Base-by-base conservation (phyloP, 257 asterid species). In the Nicotiana benthamiana region DNA sequence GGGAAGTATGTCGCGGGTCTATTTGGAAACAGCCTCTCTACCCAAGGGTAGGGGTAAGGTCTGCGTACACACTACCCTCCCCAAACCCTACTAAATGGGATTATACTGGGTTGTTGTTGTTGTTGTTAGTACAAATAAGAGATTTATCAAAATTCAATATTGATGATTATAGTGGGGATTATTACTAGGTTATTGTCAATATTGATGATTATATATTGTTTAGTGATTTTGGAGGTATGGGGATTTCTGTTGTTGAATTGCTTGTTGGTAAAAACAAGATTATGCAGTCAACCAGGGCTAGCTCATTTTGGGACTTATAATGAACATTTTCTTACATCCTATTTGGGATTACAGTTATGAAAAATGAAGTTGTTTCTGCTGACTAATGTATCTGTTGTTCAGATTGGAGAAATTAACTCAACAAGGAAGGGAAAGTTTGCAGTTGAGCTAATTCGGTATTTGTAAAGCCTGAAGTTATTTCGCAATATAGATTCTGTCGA, bases 351-450 rank as follows among this genome's bases (percentile, higher is more conserved):
- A 0, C 26, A 13, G 56, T 72, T 2, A 72, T 46, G 52, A 36
- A 60, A 46, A 48, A 46, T 15, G 24, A 15, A 11, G 22, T 11
- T 72, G 43, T 48, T 46, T 72, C 60, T 48, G 78, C 9, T 51
- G 2, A 48, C 26, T 72, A 27, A 63, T 48, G 43, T 13, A 34
- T 48, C 77, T 67, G n/a, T 57, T 28, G 4, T 70, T 81, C 90
- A 93, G 99, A 85, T 95, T 17, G 99, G 97, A 80, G 94, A 93
- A 82, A 93, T 92, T 82, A 89, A 80, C 85, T 52, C 89, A 26
- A 93, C 98, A 17, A 90, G 83, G 82, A 95, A 90, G 86, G 97
- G 98, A 27, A 95, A 93, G 87, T 95, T 90, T 28, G 88, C 89
- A 5, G 94, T 93, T 63, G 97, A 95, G 86, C 93, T 95, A 87